Percentiles rank a stretch among this genome's conserved stretches.
Conservation (phyloP, 768 basidiomycete species). For the Hemileccinum impolitum region DNA sequence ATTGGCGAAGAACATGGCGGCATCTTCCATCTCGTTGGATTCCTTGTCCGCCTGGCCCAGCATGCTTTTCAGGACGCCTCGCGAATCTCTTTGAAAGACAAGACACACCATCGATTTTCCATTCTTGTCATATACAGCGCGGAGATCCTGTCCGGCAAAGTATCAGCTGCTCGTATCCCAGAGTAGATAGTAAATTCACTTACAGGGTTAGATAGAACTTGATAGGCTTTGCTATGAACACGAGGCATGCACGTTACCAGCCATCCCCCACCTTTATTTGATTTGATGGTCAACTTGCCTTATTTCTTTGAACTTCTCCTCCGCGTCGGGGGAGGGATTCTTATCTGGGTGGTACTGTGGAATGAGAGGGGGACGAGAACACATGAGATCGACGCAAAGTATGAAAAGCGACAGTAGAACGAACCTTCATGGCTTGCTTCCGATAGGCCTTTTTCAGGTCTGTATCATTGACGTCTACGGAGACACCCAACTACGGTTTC, state of each 20-base stretch:
- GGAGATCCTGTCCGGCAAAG: conserved; percentile 56
- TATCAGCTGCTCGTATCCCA: conserved; percentile 2
- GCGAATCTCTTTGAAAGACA: conserved; percentile 6
- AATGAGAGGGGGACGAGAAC: background rate
- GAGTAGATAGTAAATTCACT: conserved; percentile 26
- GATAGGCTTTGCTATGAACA: conserved; percentile 82
- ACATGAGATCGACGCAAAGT: background rate
- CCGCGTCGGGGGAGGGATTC: conserved; percentile 89
- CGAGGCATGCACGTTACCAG: conserved; percentile 18
- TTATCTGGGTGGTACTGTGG: conserved; percentile 93
- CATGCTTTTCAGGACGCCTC: conserved; percentile 2
- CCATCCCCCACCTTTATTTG: conserved; percentile 7
- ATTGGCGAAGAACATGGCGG: conserved; percentile 90
- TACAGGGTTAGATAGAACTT: conserved; percentile 83
- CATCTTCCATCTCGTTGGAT: conserved; percentile 85
- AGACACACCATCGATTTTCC: conserved; percentile 78
- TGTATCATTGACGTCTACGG: conserved; percentile 70
- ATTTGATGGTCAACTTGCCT: conserved; percentile 47
- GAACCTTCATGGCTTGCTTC: conserved; percentile 89
- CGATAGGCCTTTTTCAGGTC: conserved; percentile 93
- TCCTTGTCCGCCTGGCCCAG: conserved; percentile 64
- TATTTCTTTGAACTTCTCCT: conserved; percentile 96
- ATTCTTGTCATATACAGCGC: conserved; percentile 92
- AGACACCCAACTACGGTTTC: conserved; percentile 58
- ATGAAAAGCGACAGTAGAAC: conserved; percentile 15